Base-by-base conservation (phyloP, 352 stramenopile genomes). In the Phytophthora sojae region DNA sequence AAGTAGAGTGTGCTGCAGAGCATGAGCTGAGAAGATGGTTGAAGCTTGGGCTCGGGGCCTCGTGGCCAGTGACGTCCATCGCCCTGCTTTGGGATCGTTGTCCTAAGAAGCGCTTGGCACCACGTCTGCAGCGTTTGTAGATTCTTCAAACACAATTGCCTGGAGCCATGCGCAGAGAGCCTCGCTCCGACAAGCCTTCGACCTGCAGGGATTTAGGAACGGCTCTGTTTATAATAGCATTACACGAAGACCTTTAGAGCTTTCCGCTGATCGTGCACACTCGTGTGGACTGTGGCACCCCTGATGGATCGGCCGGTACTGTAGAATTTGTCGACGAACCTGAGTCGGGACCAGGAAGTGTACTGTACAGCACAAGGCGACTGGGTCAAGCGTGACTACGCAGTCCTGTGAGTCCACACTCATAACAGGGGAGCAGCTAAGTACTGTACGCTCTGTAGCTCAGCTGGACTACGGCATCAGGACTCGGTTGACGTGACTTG, bases 401-500 rank as follows among this genome's bases (percentile, higher is more conserved):
- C 26, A 4, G 26, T 30, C 26, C 26, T 30, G 26, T 6, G 26
- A 30, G 26, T 7, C 26, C 26, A 30, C 26, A 6, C 26, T 6
- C 26, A 30, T 30, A 6, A 30, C 50, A 57, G 21, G 1, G 21
- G 21, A 21, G 21, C 21, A 21, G 21, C 21, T 21, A 21, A 21
- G 21, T 35, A 66, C 29, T 35, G 30, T 35, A 8, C 30, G 21
- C 21, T 21, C 21, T 21, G 21, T 21, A 21, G 21, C 26, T 29
- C 26, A 29, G 26, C 26, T 30, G 26, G 26, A 39, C 9, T 39
- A 39, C 32, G 8, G 4, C 12, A 15, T 53, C 47, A 60, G 25
- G 23, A 56, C 23, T 52, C 32, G 25, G 55, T 60, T 64, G 64
- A 61, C 42, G 42, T 69, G 61, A 63, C 50, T 30, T 57, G 53